Base-by-base conservation (phyloP, 2,329 filamentous ascomycete genomes). In the Coniochaeta prunicola region DNA sequence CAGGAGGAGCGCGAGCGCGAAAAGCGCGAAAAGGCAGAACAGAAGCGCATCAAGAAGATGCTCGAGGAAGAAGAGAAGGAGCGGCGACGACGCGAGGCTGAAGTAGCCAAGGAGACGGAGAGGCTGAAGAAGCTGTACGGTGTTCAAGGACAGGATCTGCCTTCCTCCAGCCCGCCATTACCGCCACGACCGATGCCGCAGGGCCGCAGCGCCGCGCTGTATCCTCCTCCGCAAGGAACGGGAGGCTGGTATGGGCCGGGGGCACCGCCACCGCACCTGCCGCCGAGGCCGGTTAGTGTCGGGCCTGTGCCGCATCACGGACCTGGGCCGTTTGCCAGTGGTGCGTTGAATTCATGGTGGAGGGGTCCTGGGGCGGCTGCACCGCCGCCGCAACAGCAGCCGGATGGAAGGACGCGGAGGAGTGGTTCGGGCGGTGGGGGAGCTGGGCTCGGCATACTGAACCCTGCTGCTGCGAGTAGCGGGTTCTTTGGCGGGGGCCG, bases 81-180 rank as follows among this genome's bases (percentile, higher is more conserved):
- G 64, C 79, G 76, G 0, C 80, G 74, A 28, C 73, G 73, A 33
- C 77, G 78, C 59, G 81, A 87, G 33, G 82, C 79, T 10, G 82
- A 83, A 64, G 75, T 92, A 1, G 87, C 92, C 21, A 82, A 81
- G 62, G 93, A 99, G 74, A 97, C 94, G 0, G 91, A 94, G 70
- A 81, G 92, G 1, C 76, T 99, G 36, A 78, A 84, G 24, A 83
- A 78, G 64, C 72, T 87, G 65, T 92, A 90, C 65, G 89, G 89
- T 54, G 77, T 84, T 53, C 73, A 79, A 56, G 77, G 77, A 0
- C 78, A 81, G 66, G 70, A 71, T 2, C 62, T 73, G 30, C 74
- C 65, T 61, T 73, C 64, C 45, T 59, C 63, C 63, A 64, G 56
- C 59, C 61, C 65, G 2, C 61, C 61, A n/a, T 57, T 60, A 15